Conservation (phyloP, 352 stramenopile genomes). For the Globisporangium camurandrum region DNA sequence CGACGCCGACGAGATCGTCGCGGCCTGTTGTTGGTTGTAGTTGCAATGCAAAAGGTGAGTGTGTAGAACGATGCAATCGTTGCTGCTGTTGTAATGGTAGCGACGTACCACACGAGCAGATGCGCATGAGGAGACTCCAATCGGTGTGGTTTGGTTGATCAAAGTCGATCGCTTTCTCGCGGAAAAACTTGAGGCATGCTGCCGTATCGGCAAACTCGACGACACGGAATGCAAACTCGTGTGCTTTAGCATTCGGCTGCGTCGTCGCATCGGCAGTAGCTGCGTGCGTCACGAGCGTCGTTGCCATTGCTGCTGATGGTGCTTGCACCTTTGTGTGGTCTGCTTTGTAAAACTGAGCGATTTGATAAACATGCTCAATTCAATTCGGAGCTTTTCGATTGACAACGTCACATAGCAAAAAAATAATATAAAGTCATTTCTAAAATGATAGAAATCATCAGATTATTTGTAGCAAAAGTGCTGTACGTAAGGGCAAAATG, state of each 20-base stretch:
- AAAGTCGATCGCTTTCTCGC: conserved; percentile 51
- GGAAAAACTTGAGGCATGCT: conserved; percentile 50
- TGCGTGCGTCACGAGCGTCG: not conserved
- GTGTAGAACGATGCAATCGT: too few species aligned
- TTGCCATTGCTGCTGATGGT: not conserved
- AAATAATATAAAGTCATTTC: too few species aligned
- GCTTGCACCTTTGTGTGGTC: too few species aligned
- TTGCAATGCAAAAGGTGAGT: too few species aligned
- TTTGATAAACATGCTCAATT: too few species aligned
- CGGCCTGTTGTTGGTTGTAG: conserved; percentile 48
- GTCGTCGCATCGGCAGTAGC: not conserved
- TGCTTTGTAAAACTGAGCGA: too few species aligned
- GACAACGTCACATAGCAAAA: too few species aligned
- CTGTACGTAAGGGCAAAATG: too few species aligned
- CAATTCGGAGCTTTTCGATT: too few species aligned
- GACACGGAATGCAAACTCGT: conserved; percentile 69
- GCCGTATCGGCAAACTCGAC: conserved; percentile 65
- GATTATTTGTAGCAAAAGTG: too few species aligned
- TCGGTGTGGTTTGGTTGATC: conserved; percentile 46
- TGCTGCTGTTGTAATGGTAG: too few species aligned
- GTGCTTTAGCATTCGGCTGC: conserved; percentile 17
- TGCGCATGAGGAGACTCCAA: conserved; percentile 78
- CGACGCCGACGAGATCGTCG: conserved; percentile 47
- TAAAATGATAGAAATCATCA: too few species aligned
- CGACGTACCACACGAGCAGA: conserved; percentile 53